phyloP scores from a whole-genome alignment of 2,329 filamentous ascomycete genomes.

The Didymella glomerata region DNA sequence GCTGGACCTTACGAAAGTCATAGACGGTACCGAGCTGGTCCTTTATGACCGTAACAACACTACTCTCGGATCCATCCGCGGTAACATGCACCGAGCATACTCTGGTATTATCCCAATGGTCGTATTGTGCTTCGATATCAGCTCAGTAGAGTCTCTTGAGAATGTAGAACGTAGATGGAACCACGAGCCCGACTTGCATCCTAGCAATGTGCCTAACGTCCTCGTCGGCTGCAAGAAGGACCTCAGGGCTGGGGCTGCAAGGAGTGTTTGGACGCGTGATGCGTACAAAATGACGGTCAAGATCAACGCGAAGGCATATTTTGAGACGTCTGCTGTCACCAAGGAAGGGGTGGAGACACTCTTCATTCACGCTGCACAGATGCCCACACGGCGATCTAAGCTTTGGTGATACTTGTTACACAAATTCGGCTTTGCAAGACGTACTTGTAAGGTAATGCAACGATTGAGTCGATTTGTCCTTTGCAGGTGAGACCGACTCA shows the following conservation, averaged over 20 bases:
- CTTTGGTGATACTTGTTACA: not conserved
- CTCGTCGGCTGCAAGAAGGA: slow-evolving; percentile 32
- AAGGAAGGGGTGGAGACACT: slow-evolving; percentile 22
- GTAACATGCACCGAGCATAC: not conserved
- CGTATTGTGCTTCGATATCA: slow-evolving; percentile 30
- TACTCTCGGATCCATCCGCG: not conserved
- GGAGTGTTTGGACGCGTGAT: slow-evolving; percentile 10
- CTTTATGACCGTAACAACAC: not conserved
- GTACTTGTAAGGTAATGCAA: not conserved
- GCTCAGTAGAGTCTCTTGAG: slow-evolving; percentile 18
- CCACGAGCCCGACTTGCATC: slow-evolving; percentile 19
- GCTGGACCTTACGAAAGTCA: not conserved
- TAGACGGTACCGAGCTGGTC: not conserved
- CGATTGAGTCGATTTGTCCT: not conserved
- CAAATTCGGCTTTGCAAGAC: no score
- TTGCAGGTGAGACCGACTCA: no score
- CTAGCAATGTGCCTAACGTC: slow-evolving; percentile 23
- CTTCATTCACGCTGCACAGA: slow-evolving; percentile 24
- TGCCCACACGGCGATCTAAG: not conserved
- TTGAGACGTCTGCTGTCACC: slow-evolving; percentile 26
- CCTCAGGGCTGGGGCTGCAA: slow-evolving; percentile 1
- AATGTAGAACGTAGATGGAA: slow-evolving; percentile 27
- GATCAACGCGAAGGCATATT: slow-evolving; percentile 28
- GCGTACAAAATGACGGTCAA: slow-evolving; percentile 23
- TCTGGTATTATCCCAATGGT: slow-evolving; percentile 17